Base-by-base conservation (phyloP, 2,329 filamentous ascomycete genomes). In the Botrytis paeoniae region DNA sequence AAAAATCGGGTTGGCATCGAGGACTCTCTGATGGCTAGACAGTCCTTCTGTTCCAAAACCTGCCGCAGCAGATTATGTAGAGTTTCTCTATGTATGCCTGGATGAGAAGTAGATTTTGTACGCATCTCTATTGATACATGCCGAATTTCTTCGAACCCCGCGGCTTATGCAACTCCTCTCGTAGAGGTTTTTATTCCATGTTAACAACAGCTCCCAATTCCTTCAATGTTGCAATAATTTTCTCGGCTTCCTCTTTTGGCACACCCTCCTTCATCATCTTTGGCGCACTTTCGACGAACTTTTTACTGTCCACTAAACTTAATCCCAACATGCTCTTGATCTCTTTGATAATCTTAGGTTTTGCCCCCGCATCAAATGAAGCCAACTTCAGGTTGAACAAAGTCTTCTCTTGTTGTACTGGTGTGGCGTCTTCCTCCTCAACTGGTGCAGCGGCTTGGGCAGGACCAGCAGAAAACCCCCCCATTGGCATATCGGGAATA, bases 301-400 rank as follows among this genome's bases (percentile, higher is more conserved):
- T 99, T 92, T 99, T 99, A 86, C 93, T 97, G 85, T 99, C 96
- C 79, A 99, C 97, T 86, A 99, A 88, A 83, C 93, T 97, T 82
- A 99, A 85, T 61, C 96, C 96, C 75, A 99, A 87, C 89, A 99
- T 88, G 81, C 90, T 91, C 91, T 99, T 99, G 86, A 99, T 89
- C 87, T 99, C 96, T 89, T 99, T 99, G 89, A 99, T 99, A 80
- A 99, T 87, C 92, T 99, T 99, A 80, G 97, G 94, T 88, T 99
- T 99, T 77, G 95, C 86, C 69, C 85, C 88, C 41, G 94, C 88
- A 70, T 99, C 97, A 82, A 98, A 97, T 51, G 92, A 92, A 83
- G 93, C 88, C 76, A 99, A 91, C 87, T 98, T 98, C 77, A 99
- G 85, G 83, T 92, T 97, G 89, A 99, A 99, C 75, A 99, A 89